Evolutionary conservation across 257 asterid species (phyloP).

Genomic region (Solanum bukasovii): DNA sequence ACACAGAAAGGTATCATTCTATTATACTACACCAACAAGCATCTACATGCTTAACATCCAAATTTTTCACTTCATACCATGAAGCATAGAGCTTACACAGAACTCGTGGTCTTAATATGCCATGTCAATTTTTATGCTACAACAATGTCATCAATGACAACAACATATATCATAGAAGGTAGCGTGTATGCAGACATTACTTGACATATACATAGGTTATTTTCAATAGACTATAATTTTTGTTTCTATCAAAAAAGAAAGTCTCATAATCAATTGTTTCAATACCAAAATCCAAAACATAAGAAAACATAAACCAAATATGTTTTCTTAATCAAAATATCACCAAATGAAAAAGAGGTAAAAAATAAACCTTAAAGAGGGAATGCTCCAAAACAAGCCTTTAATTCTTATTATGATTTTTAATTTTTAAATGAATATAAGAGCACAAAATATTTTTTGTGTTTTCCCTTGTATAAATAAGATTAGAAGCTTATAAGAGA

Average conservation of each 20-base stretch:
- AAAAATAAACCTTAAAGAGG: not conserved
- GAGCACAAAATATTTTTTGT: not conserved
- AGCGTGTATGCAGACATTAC: no score
- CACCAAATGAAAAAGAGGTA: not conserved
- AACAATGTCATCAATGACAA: not conserved
- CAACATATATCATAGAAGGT: fast-evolving
- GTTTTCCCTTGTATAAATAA: not conserved
- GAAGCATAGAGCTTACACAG: not conserved
- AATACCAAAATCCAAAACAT: not conserved
- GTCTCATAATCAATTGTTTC: not conserved
- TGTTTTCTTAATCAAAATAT: not conserved
- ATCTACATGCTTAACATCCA: not conserved
- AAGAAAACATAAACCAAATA: no score
- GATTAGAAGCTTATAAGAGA: not conserved
- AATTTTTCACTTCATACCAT: not conserved
- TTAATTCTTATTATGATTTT: not conserved
- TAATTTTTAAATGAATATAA: not conserved
- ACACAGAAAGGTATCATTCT: not conserved
- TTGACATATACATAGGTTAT: fast-evolving
- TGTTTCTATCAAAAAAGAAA: not conserved
- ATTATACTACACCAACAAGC: not conserved
- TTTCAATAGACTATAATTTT: not conserved
- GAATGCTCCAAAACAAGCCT: not conserved
- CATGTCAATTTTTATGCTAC: not conserved
- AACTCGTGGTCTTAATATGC: not conserved